Conservation (phyloP, 768 basidiomycete genomes). For the Pleurotus djamor region DNA sequence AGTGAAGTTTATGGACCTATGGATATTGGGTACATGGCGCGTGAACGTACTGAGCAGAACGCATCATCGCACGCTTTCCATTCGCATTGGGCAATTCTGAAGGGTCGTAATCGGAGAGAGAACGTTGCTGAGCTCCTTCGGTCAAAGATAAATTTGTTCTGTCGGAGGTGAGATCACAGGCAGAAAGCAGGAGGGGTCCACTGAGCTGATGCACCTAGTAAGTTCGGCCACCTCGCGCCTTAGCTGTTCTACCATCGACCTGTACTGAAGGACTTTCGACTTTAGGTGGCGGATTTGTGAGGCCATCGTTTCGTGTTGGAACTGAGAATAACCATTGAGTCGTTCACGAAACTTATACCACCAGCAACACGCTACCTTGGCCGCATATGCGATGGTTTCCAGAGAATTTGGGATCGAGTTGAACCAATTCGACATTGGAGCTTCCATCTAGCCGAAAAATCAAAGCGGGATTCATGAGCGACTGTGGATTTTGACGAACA, state of each 20-base stretch:
- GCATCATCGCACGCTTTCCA: slow-evolving; percentile 62
- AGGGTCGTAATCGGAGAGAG: slow-evolving; percentile 21
- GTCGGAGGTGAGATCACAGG: slow-evolving; percentile 11
- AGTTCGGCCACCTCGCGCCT: slow-evolving; percentile 51
- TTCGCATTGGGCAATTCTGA: slow-evolving; percentile 48
- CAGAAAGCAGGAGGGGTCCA: not conserved
- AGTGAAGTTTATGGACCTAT: too few relatives aligned
- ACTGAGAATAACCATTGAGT: slow-evolving; percentile 35
- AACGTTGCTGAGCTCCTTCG: slow-evolving; percentile 43
- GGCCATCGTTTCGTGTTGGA: slow-evolving; percentile 77
- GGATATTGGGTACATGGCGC: too few relatives aligned
- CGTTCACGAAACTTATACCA: not conserved
- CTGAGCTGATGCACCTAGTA: slow-evolving; percentile 41
- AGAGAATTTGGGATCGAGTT: slow-evolving; percentile 56
- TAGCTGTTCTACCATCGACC: slow-evolving; percentile 47
- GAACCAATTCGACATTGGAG: slow-evolving; percentile 86
- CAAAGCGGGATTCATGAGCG: not conserved
- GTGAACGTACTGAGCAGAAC: slow-evolving; percentile 42
- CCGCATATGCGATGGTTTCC: slow-evolving; percentile 63
- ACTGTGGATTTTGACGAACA: slow-evolving; percentile 32
- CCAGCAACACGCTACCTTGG: too few relatives aligned
- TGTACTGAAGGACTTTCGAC: slow-evolving; percentile 53
- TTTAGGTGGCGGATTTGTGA: slow-evolving; percentile 66
- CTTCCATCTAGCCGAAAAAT: slow-evolving; percentile 54
- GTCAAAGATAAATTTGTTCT: slow-evolving; percentile 51